These are phyloP conservation scores for Wickerhamomyces kurtzmanii DNA, from an alignment of 805 yeast species.

Conservation along the genomic window DNA sequence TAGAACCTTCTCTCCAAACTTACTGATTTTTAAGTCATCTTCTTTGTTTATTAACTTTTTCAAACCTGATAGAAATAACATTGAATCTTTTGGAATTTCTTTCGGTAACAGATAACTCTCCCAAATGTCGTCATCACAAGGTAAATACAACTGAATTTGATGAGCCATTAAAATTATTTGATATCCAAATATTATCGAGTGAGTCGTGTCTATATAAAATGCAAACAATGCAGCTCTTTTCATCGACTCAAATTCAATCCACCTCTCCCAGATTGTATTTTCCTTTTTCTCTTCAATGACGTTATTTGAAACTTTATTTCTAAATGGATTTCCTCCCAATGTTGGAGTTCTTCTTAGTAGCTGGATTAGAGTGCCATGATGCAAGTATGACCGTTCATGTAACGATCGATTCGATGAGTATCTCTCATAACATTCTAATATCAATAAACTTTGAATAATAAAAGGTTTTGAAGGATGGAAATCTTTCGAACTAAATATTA, in stretches of 20 bases:
- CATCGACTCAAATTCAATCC: slow-evolving; percentile 76
- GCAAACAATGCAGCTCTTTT: slow-evolving; percentile 76
- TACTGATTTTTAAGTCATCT: slow-evolving; percentile 29
- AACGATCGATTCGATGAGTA: slow-evolving; percentile 54
- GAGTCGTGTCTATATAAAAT: slow-evolving; percentile 70
- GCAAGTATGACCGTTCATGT: slow-evolving; percentile 79
- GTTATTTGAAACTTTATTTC: slow-evolving; percentile 18
- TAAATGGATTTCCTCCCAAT: slow-evolving; percentile 57
- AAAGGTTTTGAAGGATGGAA: slow-evolving; percentile 70
- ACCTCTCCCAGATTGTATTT: slow-evolving; percentile 39
- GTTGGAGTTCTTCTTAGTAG: slow-evolving; percentile 67
- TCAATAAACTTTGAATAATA: slow-evolving; percentile 63
- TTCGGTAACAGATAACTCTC: slow-evolving; percentile 23
- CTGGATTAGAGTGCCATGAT: slow-evolving; percentile 82
- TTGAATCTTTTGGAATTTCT: slow-evolving; percentile 17
- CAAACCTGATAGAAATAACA: slow-evolving; percentile 45
- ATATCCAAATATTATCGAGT: slow-evolving; percentile 74
- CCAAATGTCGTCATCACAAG: slow-evolving; percentile 58
- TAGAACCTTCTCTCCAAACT: slow-evolving; percentile 59
- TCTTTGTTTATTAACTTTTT: slow-evolving; percentile 48
- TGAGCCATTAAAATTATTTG: slow-evolving; percentile 46
- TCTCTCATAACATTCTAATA: slow-evolving; percentile 77
- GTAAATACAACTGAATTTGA: slow-evolving; percentile 51
- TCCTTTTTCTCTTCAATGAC: slow-evolving; percentile 17
- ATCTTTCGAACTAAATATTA: slow-evolving; percentile 58